Evolutionary conservation across 202 grass and related monocot species (phyloP), one percentile per base, ranked within the genome.

Genomic region (Dendrocalamus latiflorus): DNA sequence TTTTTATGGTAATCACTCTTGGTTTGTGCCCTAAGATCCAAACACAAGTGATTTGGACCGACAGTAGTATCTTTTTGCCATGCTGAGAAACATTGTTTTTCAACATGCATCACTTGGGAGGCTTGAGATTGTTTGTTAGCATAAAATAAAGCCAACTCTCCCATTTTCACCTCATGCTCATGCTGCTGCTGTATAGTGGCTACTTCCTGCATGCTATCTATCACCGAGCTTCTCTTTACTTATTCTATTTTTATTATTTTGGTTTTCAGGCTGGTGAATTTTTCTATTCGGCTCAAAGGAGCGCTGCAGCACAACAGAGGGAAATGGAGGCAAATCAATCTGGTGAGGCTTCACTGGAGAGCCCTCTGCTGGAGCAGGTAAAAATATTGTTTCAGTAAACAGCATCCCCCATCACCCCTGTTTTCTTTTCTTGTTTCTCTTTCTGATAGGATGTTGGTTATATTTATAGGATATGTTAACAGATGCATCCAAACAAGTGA

Each of bases 401-500:
- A 42, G 30, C 45, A 68, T 51, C 20, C 51, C 30, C 34, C 22
- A 38, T 70, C 45, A 8, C 41, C 33, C 30, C 15, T 81, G 51
- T 36, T 67, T 9, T 54, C 25, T 47, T 80, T 71, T 67, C 16
- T 34, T 39, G 20, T 43, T 77, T 61, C 6, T 17, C 25, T 74
- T 21, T 22, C 72, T 75, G 12, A 86, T 75, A 42, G 18, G 17
- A 68, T 56, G 57, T 84, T 80, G 37, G 61, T 86, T 62, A 2
- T 64, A 57, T 84, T 76, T 78, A 54, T 44, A 99, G 93, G 93
- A 99, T 80, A 84, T 92, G 86, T 79, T 89, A 22, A 95, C 49
- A 53, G 96, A 99, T 89, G 89, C 91, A 72, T 91, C 93, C 47
- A 99, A 98, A 83, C 92, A 93, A 88, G 90, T 94, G 72, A 94